Percentiles rank a stretch among this genome's conserved stretches.
Evolutionary conservation across 345 rosid genomes (phyloP).

Genomic region (Schrenkiella parvula): DNA sequence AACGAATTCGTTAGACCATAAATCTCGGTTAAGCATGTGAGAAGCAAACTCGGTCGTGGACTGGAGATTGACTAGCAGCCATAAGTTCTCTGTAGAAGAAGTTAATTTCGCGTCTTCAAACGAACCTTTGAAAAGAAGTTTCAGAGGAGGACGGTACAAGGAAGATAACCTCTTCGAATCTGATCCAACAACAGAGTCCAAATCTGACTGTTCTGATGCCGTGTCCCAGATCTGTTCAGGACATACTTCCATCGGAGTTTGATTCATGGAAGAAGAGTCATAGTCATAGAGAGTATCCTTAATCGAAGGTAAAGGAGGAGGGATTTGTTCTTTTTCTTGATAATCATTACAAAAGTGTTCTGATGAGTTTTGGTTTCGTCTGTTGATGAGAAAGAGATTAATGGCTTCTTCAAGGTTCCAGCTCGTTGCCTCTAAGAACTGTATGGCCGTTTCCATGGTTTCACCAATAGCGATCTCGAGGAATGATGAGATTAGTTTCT

Average conservation of each 20-base stretch:
- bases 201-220: background rate
- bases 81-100: slow-evolving; percentile 57
- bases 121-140: slow-evolving; percentile 67
- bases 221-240: background rate
- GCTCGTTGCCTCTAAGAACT: slow-evolving; percentile 48
- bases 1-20: slow-evolving; percentile 86
- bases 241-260: background rate
- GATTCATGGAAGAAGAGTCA: background rate
- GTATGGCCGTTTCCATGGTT: slow-evolving; percentile 62
- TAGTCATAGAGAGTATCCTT: background rate
- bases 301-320: background rate
- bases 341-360: no score
- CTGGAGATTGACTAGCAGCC: slow-evolving; percentile 88
- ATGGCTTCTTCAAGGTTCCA: slow-evolving; percentile 7
- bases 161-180: slow-evolving; percentile 37
- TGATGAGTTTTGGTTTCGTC: background rate
- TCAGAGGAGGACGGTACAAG: slow-evolving; percentile 63
- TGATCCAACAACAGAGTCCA: background rate
- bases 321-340: background rate
- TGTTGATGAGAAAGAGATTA: background rate
- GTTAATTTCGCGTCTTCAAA: slow-evolving; percentile 70
- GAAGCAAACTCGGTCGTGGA: slow-evolving; percentile 70
- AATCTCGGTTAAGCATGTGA: slow-evolving; percentile 77
- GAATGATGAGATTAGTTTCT: slow-evolving; percentile 60
- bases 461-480: no score